Evolutionary conservation across 805 yeast species (phyloP).

Genomic region (Groenewaldozyma tartarivorans): DNA sequence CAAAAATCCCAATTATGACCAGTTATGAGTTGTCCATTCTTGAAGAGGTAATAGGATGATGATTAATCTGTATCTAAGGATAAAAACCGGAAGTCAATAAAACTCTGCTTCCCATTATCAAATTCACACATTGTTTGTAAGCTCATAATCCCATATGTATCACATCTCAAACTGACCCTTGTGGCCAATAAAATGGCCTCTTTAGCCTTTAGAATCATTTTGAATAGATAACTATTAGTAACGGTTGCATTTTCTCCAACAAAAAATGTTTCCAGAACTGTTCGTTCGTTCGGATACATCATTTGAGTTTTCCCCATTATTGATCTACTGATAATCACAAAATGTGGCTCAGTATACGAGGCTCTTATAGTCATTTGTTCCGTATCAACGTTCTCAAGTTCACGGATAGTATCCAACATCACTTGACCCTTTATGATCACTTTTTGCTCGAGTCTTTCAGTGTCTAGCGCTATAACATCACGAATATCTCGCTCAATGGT

Average conservation of each 20-base stretch:
- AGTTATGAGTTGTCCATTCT: too few relatives aligned
- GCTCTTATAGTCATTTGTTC: conserved; percentile 36
- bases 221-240: conserved; percentile 36
- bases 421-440: conserved; percentile 45
- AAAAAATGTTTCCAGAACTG: conserved; percentile 51
- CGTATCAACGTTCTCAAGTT: conserved; percentile 45
- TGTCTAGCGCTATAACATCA: conserved; percentile 32
- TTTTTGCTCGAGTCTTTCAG: conserved; percentile 38
- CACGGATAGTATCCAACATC: conserved; percentile 44
- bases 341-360: conserved; percentile 26
- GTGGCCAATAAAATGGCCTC: conserved; percentile 43
- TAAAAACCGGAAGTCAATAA: conserved; percentile 23
- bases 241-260: conserved; percentile 22
- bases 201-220: conserved; percentile 37
- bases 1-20: too few relatives aligned
- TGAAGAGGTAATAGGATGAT: too few relatives aligned
- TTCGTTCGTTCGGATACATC: conserved; percentile 51
- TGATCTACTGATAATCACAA: conserved; percentile 56
- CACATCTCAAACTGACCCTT: conserved; percentile 47
- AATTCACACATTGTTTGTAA: conserved; percentile 35
- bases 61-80: too few relatives aligned
- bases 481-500: conserved; percentile 32
- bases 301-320: conserved; percentile 66
- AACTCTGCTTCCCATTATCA: conserved; percentile 21
- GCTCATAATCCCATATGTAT: conserved; percentile 38